A percentile compares a stretch with the other conserved stretches of the same genome.
phyloP scores from a whole-genome alignment of 768 basidiomycete genomes.

The Serendipita sp. region DNA sequence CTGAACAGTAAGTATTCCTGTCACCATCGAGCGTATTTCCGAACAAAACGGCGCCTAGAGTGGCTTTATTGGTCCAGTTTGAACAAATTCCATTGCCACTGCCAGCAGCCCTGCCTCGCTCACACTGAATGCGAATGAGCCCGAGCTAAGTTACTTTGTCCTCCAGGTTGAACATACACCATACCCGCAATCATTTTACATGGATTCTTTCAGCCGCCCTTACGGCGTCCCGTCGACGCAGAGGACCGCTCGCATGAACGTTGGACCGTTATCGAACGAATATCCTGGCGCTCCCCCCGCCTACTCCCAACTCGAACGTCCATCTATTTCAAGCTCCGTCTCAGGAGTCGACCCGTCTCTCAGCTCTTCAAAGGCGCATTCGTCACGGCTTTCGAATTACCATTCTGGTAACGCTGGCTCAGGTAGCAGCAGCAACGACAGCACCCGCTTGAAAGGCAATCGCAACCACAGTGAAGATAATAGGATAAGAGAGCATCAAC shows the following conservation, averaged over 20 bases:
- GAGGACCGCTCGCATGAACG: background rate
- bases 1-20: too few relatives aligned
- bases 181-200: background rate
- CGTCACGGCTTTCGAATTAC: background rate
- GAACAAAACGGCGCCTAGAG: too few relatives aligned
- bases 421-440: background rate
- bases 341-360: background rate
- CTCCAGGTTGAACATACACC: background rate
- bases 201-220: background rate
- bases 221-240: background rate
- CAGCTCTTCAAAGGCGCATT: background rate
- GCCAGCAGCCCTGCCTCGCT: slow-evolving; percentile 1
- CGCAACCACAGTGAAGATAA: background rate
- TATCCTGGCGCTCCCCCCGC: background rate
- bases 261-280: background rate
- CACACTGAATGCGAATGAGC: background rate
- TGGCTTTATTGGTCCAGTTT: too few relatives aligned
- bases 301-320: background rate
- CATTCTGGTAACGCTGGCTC: background rate
- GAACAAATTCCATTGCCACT: background rate
- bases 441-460: background rate
- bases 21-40: too few relatives aligned
- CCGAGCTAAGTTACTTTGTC: background rate
- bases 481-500: background rate
- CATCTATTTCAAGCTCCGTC: background rate